A percentile compares a stretch with the other conserved stretches of the same genome.
Conservation (phyloP, 1,284 basidiomycete species). For the Pascua guehoae region DNA sequence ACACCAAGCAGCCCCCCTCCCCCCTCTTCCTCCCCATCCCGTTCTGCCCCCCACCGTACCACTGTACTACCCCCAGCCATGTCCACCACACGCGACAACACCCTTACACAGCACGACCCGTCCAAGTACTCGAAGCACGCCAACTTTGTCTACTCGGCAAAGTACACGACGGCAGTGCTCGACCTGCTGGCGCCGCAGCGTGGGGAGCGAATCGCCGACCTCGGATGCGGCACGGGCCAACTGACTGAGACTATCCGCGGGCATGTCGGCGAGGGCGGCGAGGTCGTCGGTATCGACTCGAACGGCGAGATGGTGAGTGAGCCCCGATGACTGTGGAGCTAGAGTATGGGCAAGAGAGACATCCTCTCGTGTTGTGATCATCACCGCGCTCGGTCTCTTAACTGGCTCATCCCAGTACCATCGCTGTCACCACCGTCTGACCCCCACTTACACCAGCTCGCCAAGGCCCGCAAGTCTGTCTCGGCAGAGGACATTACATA, state of each 20-base stretch:
- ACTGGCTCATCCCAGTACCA: no score
- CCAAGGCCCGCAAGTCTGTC: slow-evolving; percentile 56
- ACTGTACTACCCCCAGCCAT: neutral
- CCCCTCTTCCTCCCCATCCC: neutral
- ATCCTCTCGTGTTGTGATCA: no score
- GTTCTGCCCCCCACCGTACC: neutral
- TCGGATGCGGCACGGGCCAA: slow-evolving; percentile 80
- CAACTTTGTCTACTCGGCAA: slow-evolving; percentile 68
- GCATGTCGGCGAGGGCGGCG: slow-evolving; percentile 57
- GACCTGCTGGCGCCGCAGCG: slow-evolving; percentile 60
- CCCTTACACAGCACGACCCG: slow-evolving; percentile 31
- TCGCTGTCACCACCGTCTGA: no score
- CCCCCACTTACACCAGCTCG: slow-evolving; percentile 52
- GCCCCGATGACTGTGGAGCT: no score
- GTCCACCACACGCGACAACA: neutral
- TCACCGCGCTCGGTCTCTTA: no score
- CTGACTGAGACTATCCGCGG: slow-evolving; percentile 60
- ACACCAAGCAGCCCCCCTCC: neutral
- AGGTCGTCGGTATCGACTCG: slow-evolving; percentile 65
- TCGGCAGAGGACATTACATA: slow-evolving; percentile 57
- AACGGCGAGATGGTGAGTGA: slow-evolving; percentile 66
- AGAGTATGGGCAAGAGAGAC: no score
- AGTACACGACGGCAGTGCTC: slow-evolving; percentile 61
- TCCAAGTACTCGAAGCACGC: slow-evolving; percentile 48
- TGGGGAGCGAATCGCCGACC: slow-evolving; percentile 68